A percentile compares a stretch with the other conserved stretches of the same genome.
These are phyloP conservation scores for Botrytis byssoidea DNA, from an alignment of 2,329 filamentous ascomycete genomes.

Conservation along the genomic window DNA sequence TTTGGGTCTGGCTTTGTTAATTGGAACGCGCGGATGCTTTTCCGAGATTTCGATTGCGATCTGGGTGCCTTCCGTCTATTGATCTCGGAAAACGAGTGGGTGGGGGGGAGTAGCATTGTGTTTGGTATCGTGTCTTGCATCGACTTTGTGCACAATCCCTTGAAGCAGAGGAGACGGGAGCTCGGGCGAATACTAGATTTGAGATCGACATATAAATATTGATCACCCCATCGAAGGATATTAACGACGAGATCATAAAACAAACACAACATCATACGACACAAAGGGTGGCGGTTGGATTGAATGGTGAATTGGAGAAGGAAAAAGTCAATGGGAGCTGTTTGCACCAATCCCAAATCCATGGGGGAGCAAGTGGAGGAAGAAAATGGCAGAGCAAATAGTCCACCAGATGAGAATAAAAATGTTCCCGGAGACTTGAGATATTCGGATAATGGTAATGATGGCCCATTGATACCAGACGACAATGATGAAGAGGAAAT, in stretches of 20 bases:
- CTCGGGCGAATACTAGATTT: neutral
- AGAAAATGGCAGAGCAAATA: neutral
- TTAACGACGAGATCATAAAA: neutral
- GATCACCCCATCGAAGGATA: neutral
- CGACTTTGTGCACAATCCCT: neutral
- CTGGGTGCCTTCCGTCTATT: neutral
- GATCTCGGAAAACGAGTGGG: too few species aligned
- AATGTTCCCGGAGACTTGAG: neutral
- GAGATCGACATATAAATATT: neutral
- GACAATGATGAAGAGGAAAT: constrained; percentile 8
- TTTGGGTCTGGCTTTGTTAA: neutral
- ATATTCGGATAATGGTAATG: neutral
- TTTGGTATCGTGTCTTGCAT: neutral
- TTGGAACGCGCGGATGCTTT: neutral
- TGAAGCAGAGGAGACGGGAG: neutral
- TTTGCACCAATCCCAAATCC: constrained; percentile 7
- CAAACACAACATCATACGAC: neutral
- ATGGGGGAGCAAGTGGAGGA: neutral
- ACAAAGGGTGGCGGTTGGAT: neutral
- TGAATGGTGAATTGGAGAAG: neutral
- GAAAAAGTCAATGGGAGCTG: constrained; percentile 6
- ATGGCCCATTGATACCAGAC: constrained; percentile 5
- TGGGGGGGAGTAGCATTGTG: neutral
- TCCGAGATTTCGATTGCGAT: neutral
- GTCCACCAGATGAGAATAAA: neutral